Evolutionary conservation across 225 moss, liverwort and hornwort species (phyloP), one percentile per base, ranked within the genome.

Genomic region (Lunularia cruciata): DNA sequence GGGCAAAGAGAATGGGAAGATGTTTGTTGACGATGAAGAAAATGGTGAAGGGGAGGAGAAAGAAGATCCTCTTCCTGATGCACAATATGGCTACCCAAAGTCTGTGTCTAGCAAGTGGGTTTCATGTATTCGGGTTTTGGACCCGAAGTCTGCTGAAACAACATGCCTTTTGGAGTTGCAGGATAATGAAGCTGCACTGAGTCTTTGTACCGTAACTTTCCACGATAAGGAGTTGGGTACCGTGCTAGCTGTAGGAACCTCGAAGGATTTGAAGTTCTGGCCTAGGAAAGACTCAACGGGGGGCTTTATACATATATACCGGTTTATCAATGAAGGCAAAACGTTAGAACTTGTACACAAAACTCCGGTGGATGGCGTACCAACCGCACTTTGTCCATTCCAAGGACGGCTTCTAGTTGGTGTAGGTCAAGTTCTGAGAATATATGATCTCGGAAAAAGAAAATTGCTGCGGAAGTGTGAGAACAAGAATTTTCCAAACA

Each of bases 191-290:
- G 98, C 98, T 70, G 93, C 98, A 3, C 75, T 98, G 49, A 98
- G 98, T 56, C 63, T 98, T 69, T 93, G 93, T 42, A 71, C 86
- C 16, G 79, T 98, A 6, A 93, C 87, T 35, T 98, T 98, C 75
- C 92, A 98, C 67, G 98, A 98, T 70, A 98, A 98, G 79, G 98
- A 98, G 61, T 51, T 98, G 76, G 98, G 98, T 60, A 91, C 90
- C 16, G 88, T 98, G 0, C 37, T 98, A 56, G 98, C 98, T 31
- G 89, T 98, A 40, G 98, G 98, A 67, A 98, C 98, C 49, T 85
- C 91, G 35, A 93, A 93, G 75, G 85, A 89, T 74, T 71, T 98
- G 76, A 93, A 91, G 75, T 98, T 98, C 70, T 83, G 83, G 90
- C 98, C 93, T 7, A 98, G 86, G 78, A 98, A 93, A 69, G 92